A percentile compares a stretch with the other conserved stretches of the same genome.
These are phyloP conservation scores for Mesembryanthemum crystallinum DNA, from an alignment of 148 eudicot genomes.

Conservation along the genomic window DNA sequence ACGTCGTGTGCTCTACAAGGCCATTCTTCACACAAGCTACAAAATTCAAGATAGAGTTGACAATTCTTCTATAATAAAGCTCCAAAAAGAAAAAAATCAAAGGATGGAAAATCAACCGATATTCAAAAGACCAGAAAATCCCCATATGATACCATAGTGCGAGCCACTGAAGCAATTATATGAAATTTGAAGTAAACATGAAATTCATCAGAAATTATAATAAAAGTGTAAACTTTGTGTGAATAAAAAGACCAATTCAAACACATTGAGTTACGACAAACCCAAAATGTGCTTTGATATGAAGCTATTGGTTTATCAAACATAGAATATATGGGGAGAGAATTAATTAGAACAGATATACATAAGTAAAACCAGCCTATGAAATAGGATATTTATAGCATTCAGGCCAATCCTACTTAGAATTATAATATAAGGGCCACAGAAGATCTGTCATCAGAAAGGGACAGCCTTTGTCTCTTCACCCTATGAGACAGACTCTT, in stretches of 20 bases:
- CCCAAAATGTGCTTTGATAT: too few relatives aligned
- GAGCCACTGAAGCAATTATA: neutral
- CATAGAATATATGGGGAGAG: too few relatives aligned
- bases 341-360: too few relatives aligned
- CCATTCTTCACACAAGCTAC: conserved; percentile 51
- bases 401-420: neutral
- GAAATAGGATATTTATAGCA: too few relatives aligned
- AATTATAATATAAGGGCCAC: conserved; percentile 1
- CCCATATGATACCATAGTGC: neutral
- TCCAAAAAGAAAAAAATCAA: neutral
- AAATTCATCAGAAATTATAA: too few relatives aligned
- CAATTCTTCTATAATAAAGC: neutral
- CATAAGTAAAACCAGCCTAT: too few relatives aligned
- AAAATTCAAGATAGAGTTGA: conserved; percentile 17
- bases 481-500: neutral
- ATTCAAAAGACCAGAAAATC: neutral
- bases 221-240: too few relatives aligned
- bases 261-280: too few relatives aligned
- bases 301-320: too few relatives aligned
- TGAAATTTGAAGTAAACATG: too few relatives aligned
- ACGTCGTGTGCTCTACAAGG: conserved; percentile 52
- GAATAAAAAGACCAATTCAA: too few relatives aligned
- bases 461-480: neutral
- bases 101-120: neutral
- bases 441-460: too few relatives aligned